A percentile compares a stretch with the other conserved stretches of the same genome.
Conservation (phyloP, 2,329 filamentous ascomycete species). For the Teratosphaeria nubilosa region DNA sequence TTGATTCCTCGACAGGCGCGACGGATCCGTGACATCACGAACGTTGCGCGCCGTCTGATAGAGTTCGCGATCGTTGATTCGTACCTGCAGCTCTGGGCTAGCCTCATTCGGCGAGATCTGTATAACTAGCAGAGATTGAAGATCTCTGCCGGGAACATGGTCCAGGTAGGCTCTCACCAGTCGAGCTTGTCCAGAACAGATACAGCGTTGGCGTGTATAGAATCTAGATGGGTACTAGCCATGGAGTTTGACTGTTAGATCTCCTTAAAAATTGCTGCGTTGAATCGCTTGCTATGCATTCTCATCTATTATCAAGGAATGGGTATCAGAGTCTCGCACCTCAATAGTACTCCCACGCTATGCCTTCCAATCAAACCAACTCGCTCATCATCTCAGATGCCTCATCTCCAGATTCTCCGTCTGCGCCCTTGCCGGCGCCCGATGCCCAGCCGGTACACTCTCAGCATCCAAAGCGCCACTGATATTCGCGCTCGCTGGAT, state of each 20-base stretch:
- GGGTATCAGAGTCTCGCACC: neutral
- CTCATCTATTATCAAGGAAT: neutral
- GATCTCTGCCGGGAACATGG: no score
- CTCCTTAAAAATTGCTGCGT: neutral
- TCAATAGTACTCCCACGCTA: neutral
- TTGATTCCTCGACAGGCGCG: neutral
- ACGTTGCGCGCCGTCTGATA: neutral
- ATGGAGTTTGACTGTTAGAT: neutral
- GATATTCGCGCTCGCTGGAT: slow-evolving; percentile 3
- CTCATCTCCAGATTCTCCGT: slow-evolving; percentile 23
- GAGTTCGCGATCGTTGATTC: neutral
- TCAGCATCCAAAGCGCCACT: slow-evolving; percentile 9
- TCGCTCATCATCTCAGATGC: slow-evolving; percentile 1
- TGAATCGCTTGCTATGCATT: neutral
- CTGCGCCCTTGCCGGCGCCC: slow-evolving; percentile 13
- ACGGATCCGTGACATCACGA: neutral
- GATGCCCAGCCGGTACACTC: slow-evolving; percentile 8
- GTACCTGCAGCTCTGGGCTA: neutral
- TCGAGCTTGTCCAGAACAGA: no score
- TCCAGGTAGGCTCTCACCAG: no score
- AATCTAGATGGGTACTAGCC: no score
- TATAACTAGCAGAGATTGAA: neutral
- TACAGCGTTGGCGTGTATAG: no score
- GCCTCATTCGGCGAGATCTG: neutral
- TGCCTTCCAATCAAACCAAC: neutral